Evolutionary conservation across 768 basidiomycete genomes (phyloP), one percentile per base, ranked within the genome.

Genomic region (Baorangia bicolor): DNA sequence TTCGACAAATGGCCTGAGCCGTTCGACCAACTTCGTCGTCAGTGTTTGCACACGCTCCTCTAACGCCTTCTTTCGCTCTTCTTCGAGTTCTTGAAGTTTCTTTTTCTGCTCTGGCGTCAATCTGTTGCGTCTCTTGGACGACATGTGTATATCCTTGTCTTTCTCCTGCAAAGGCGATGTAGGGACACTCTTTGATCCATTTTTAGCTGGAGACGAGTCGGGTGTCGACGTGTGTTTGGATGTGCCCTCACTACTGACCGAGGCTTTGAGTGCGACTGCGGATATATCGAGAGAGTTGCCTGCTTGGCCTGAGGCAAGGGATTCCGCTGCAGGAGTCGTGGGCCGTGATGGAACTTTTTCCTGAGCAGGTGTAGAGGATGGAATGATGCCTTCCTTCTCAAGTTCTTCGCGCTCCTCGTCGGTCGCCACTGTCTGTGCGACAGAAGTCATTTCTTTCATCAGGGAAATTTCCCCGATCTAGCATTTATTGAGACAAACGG

Each of bases 401-500:
- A 93, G 81, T 60, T 92, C 94, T 12, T 87, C 87, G 72, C 88
- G 88, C 66, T 97, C 96, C 65, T 98, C 97, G 7, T 95, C 94
- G 0, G 88, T 84, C 84, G 94, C 90, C 77, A 94, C 89, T 6
- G 90, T 89, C 33, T 87, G 82, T 14, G 94, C 90, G 25, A 90
- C 84, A 33, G 84, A 82, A 23, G 90, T 86, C 88, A 94, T 91
- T 61, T 92, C 92, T 68, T 94, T 98, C 85, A 97, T 93, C 37
- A 98, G 79, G 7, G 90, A 88, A 51, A 99, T 95, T 76, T 98
- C 96, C 55, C 96, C 96, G 58, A 98, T 96, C 95, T 97, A 70
- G 18, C 40, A 20, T 47, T 33, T 16, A 33, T 38, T 52, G 40
- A 57, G 38, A 48, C 43, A 3, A 39, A 33, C n/a, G 4, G 14